Conservation (phyloP, 2,329 filamentous ascomycete genomes). For the Aspergillus japonicus region DNA sequence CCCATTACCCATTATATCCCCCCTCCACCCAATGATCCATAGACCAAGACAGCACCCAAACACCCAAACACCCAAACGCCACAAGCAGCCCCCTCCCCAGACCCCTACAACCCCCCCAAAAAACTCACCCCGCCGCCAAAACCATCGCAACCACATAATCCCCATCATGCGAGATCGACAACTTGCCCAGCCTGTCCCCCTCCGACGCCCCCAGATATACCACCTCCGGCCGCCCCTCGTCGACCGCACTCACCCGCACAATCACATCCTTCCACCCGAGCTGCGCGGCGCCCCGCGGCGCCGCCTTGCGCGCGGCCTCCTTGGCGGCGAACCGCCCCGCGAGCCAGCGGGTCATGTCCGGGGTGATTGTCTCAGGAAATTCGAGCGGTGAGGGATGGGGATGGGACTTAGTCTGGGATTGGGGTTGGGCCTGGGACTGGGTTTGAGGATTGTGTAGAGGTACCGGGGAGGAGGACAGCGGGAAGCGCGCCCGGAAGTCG, state of each 20-base stretch:
- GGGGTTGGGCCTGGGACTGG: not conserved
- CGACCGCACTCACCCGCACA: conserved; percentile 33
- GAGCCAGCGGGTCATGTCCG: conserved; percentile 44
- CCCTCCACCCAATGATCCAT: no score
- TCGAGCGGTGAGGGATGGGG: not conserved
- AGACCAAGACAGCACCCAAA: no score
- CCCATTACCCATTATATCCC: no score
- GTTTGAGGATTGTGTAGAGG: not conserved
- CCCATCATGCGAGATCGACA: conserved; percentile 86
- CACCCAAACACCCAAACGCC: not conserved
- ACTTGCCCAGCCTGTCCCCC: conserved; percentile 56
- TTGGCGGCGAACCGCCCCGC: conserved; percentile 67
- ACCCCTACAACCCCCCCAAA: not conserved
- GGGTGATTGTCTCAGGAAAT: conserved; percentile 11
- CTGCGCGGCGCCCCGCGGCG: conserved; percentile 51
- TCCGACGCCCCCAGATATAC: conserved; percentile 31
- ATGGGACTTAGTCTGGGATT: no score
- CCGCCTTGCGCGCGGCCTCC: conserved; percentile 72
- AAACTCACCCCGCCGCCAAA: conserved; percentile 34
- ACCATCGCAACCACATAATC: conserved; percentile 65
- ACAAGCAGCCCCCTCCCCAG: not conserved
- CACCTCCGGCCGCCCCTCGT: conserved; percentile 37
- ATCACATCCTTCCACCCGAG: conserved; percentile 64
- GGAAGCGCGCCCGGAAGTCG: conserved; percentile 38
- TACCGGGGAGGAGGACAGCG: conserved; percentile 11